Percentiles rank a stretch among this genome's conserved stretches.
phyloP scores from a whole-genome alignment of 768 basidiomycete species.

The Mycena indigotica region DNA sequence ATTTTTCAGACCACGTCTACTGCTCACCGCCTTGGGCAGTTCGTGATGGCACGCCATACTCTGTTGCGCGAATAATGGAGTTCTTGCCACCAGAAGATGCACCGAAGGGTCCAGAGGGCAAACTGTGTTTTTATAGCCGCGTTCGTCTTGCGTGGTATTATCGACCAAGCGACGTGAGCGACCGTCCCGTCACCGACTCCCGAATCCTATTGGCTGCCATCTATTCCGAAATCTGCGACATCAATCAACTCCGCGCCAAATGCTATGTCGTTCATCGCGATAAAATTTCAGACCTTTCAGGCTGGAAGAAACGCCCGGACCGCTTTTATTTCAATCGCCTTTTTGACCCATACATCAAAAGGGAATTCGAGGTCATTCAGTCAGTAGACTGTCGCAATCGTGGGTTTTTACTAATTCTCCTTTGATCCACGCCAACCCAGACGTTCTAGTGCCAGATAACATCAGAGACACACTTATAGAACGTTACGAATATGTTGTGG shows the following conservation, averaged over 20 bases:
- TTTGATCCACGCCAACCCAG: conserved; percentile 22
- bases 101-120: conserved; percentile 65
- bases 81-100: conserved; percentile 82
- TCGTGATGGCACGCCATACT: conserved; percentile 93
- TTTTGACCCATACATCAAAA: conserved; percentile 97
- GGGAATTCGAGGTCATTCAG: conserved; percentile 95
- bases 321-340: conserved; percentile 95
- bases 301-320: conserved; percentile 93
- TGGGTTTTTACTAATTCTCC: conserved; percentile 43
- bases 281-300: conserved; percentile 89
- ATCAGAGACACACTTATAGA: conserved; percentile 75
- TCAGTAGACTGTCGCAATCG: conserved; percentile 85
- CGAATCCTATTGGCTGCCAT: conserved; percentile 93
- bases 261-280: conserved; percentile 95
- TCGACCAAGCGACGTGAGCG: conserved; percentile 93
- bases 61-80: conserved; percentile 95
- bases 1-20: conserved; percentile 89
- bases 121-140: conserved; percentile 72
- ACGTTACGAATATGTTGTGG: conserved; percentile 93
- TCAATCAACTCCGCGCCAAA: conserved; percentile 88
- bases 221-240: conserved; percentile 94
- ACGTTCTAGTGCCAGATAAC: conserved; percentile 69
- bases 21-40: conserved; percentile 92
- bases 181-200: conserved; percentile 87
- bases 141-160: conserved; percentile 96